These are phyloP conservation scores for Melaleuca quinquenervia DNA, from an alignment of 345 rosid genomes.

Conservation along the genomic window DNA sequence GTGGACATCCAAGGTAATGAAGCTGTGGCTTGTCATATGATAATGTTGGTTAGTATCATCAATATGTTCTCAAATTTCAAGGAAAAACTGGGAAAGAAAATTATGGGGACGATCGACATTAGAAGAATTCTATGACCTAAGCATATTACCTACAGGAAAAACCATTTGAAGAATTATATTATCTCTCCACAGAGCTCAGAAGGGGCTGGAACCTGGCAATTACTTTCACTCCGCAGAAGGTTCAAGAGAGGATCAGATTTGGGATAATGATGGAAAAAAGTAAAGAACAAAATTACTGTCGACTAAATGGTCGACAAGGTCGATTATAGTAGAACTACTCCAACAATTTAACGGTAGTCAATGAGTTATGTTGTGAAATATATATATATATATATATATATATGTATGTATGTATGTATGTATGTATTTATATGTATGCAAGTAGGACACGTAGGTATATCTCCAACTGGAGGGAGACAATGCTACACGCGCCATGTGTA, in stretches of 20 bases:
- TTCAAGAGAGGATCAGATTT: background rate
- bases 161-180: background rate
- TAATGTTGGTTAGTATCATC: background rate
- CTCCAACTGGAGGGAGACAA: background rate
- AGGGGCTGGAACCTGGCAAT: background rate
- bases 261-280: background rate
- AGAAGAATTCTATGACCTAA: background rate
- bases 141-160: background rate
- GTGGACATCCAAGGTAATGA: background rate
- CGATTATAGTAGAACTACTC: background rate
- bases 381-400: background rate
- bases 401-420: background rate
- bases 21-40: background rate
- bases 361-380: background rate
- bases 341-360: background rate
- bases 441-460: background rate
- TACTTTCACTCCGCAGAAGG: background rate
- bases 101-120: background rate
- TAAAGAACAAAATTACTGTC: background rate
- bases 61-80: background rate
- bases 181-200: background rate
- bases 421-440: background rate
- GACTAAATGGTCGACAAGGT: background rate
- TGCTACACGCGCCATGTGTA: background rate
- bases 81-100: background rate